Evolutionary conservation across 352 stramenopile genomes (phyloP), one percentile per base, ranked within the genome.

Genomic region (Phytophthora constricta): DNA sequence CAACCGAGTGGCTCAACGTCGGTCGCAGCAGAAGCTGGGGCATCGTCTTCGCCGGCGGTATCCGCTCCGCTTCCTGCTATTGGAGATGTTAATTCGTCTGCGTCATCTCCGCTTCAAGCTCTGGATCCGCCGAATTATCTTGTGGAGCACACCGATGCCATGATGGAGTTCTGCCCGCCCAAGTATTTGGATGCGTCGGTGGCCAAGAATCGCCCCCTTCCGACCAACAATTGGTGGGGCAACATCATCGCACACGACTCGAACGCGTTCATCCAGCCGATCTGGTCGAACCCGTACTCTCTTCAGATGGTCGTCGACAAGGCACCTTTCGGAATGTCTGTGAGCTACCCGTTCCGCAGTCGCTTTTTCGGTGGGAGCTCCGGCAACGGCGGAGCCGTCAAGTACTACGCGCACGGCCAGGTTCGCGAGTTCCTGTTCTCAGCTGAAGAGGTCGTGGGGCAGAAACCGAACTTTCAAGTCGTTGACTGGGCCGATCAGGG

Each of bases 141-240:
- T 42, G 45, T 90, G n/a, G 65, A 83, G 53, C 64, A 71, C 52
- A 90, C 81, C 8, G 76, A 87, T 46, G 81, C 78, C 26, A 86
- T 87, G 68, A 66, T 62, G 54, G 69, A 54, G 2, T 71, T 90
- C 27, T 82, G 72, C 58, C 79, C 83, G 27, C 83, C 84, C 16
- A 79, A 80, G 54, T 87, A 84, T 49, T 52, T 91, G 37, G 72
- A 86, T 49, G 41, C 65, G 5, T 73, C 75, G 2, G 51, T 80
- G 46, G 65, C 76, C 65, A 71, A 70, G 52, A 78, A 72, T 37
- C 79, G 79, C 20, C 73, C 83, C 27, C 87, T 92, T 42, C 83
- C 80, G 20, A 92, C 84, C 25, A 92, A 90, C 62, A 82, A 85
- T 48, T 92, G 84, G 81, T 89, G 80, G 80, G 80, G 79, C 31